Evolutionary conservation across 2,329 filamentous ascomycete genomes (phyloP).

Genomic region (Microascus cirrosus): DNA sequence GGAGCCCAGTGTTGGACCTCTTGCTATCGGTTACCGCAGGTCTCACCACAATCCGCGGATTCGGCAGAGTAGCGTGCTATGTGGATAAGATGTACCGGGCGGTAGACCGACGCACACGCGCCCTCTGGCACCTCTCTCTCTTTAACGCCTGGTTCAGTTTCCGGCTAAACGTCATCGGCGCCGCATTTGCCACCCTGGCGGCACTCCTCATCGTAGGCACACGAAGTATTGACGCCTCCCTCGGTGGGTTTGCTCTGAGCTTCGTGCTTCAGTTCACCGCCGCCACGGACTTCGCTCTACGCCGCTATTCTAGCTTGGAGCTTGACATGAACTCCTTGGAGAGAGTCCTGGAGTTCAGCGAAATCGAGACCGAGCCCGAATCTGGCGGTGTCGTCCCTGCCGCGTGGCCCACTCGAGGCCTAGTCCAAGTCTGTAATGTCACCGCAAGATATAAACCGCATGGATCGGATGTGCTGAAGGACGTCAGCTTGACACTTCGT

Average conservation of each 20-base stretch:
- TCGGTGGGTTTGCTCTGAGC: slow-evolving; percentile 76
- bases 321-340: slow-evolving; percentile 98
- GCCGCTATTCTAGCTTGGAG: slow-evolving; percentile 89
- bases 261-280: slow-evolving; percentile 91
- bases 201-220: too few species aligned
- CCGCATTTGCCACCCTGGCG: too few species aligned
- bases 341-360: slow-evolving; percentile 78
- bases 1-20: slow-evolving; percentile 71
- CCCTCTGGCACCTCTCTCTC: too few species aligned
- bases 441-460: slow-evolving; percentile 68
- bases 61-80: slow-evolving; percentile 70
- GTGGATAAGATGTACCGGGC: too few species aligned
- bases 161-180: too few species aligned
- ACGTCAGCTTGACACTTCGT: slow-evolving; percentile 58
- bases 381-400: too few species aligned
- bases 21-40: too few species aligned
- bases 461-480: slow-evolving; percentile 62
- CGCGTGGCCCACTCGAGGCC: slow-evolving; percentile 77
- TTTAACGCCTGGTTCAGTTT: too few species aligned
- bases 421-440: slow-evolving; percentile 65
- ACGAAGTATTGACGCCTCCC: too few species aligned
- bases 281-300: slow-evolving; percentile 90
- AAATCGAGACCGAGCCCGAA: too few species aligned
- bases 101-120: too few species aligned
- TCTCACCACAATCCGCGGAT: slow-evolving; percentile 77